Evolutionary conservation across 2,329 filamentous ascomycete species (phyloP).

Genomic region (Cladosporium velox): DNA sequence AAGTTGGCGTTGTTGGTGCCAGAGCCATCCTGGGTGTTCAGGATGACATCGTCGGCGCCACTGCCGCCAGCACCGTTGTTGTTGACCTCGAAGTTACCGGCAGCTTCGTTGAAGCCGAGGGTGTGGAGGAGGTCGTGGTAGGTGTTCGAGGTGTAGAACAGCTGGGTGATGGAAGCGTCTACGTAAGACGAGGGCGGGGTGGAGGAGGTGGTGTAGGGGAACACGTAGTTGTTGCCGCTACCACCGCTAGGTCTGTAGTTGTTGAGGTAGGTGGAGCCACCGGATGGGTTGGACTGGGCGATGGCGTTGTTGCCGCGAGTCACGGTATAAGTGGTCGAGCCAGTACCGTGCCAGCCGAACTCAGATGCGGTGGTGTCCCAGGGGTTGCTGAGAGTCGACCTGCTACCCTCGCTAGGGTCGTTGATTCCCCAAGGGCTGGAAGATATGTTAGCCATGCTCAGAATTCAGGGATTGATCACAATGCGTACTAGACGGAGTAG

Average conservation of each 20-base stretch:
- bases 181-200: slow-evolving; percentile 41
- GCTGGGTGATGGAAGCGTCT: slow-evolving; percentile 59
- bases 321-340: slow-evolving; percentile 51
- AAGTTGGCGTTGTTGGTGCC: slow-evolving; percentile 62
- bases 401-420: slow-evolving; percentile 55
- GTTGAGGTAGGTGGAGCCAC: slow-evolving; percentile 47
- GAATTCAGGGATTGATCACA: too few relatives aligned
- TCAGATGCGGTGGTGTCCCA: slow-evolving; percentile 51
- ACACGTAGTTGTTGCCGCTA: slow-evolving; percentile 46
- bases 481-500: slow-evolving; percentile 52
- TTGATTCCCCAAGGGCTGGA: slow-evolving; percentile 53
- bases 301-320: slow-evolving; percentile 63
- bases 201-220: slow-evolving; percentile 13
- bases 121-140: slow-evolving; percentile 62
- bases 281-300: slow-evolving; percentile 55
- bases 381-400: slow-evolving; percentile 51
- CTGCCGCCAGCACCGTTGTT: slow-evolving; percentile 57
- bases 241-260: slow-evolving; percentile 54
- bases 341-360: slow-evolving; percentile 57
- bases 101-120: slow-evolving; percentile 59
- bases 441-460: neutral
- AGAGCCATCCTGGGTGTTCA: slow-evolving; percentile 59
- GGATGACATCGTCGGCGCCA: slow-evolving; percentile 55
- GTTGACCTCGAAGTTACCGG: slow-evolving; percentile 62
- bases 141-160: slow-evolving; percentile 62